These are phyloP conservation scores for Trametes sanguinea DNA, from an alignment of 768 basidiomycete genomes.

Conservation along the genomic window DNA sequence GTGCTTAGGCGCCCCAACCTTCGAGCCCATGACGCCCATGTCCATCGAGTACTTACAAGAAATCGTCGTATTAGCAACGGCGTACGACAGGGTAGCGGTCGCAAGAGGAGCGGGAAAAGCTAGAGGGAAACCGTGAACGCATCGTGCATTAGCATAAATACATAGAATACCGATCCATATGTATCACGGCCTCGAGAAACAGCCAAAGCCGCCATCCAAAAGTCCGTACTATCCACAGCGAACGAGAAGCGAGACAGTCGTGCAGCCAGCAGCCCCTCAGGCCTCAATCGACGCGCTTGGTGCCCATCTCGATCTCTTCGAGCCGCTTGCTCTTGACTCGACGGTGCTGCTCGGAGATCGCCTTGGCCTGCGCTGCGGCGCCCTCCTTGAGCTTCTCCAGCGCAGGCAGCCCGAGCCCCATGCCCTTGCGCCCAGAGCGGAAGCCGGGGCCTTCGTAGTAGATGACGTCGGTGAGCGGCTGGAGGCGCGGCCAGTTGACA, in stretches of 20 bases:
- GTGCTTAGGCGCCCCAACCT: neutral
- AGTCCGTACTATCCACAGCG: slow-evolving; percentile 3
- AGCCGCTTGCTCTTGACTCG: slow-evolving; percentile 39
- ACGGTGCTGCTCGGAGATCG: slow-evolving; percentile 32
- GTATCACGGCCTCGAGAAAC: neutral
- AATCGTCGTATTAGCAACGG: no score
- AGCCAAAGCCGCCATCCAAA: slow-evolving; percentile 1
- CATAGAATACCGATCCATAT: slow-evolving; percentile 14
- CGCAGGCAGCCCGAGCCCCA: slow-evolving; percentile 55
- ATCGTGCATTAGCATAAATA: slow-evolving; percentile 20
- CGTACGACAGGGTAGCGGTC: neutral
- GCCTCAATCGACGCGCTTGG: slow-evolving; percentile 67
- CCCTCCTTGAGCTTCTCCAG: slow-evolving; percentile 40
- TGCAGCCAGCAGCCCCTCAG: neutral
- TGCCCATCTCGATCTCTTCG: slow-evolving; percentile 82
- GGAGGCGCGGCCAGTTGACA: slow-evolving; percentile 90
- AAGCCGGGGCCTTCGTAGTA: slow-evolving; percentile 89
- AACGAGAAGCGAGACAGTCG: neutral
- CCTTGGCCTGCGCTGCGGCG: slow-evolving; percentile 42
- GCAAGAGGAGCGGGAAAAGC: neutral
- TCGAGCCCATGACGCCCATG: no score
- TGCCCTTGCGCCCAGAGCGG: slow-evolving; percentile 75
- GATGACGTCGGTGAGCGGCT: slow-evolving; percentile 76
- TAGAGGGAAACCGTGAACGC: neutral
- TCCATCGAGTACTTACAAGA: no score